Evolutionary conservation across 2,329 filamentous ascomycete genomes (phyloP).

Genomic region (Cladosporium sp.): DNA sequence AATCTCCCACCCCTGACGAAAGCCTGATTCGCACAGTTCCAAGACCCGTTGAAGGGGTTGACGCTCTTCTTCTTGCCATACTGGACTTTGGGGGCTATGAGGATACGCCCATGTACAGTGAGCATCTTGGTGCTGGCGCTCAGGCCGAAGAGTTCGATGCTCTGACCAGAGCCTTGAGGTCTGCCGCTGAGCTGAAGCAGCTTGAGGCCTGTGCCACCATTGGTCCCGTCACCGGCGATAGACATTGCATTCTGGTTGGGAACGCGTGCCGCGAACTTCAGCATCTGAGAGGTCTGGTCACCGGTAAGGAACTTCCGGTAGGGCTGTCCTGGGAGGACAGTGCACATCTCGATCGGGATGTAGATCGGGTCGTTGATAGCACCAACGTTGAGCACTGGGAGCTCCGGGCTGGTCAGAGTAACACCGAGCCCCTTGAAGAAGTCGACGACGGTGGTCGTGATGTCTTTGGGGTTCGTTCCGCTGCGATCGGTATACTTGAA

Average conservation of each 20-base stretch:
- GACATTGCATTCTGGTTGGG: slow-evolving; percentile 68
- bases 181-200: slow-evolving; percentile 54
- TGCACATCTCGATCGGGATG: slow-evolving; percentile 66
- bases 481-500: slow-evolving; percentile 42
- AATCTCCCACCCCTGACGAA: slow-evolving; percentile 58
- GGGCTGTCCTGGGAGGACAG: slow-evolving; percentile 64
- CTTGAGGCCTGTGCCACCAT: slow-evolving; percentile 52
- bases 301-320: slow-evolving; percentile 60
- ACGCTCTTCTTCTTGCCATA: slow-evolving; percentile 50
- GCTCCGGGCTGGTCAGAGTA: slow-evolving; percentile 52
- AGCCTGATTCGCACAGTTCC: slow-evolving; percentile 45
- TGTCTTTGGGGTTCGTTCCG: slow-evolving; percentile 29
- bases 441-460: slow-evolving; percentile 53
- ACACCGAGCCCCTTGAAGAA: slow-evolving; percentile 50
- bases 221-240: slow-evolving; percentile 47
- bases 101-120: slow-evolving; percentile 70
- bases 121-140: slow-evolving; percentile 62
- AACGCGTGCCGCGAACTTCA: slow-evolving; percentile 67
- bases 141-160: slow-evolving; percentile 59
- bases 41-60: slow-evolving; percentile 28
- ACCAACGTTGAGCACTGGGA: slow-evolving; percentile 62
- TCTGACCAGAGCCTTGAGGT: slow-evolving; percentile 19
- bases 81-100: slow-evolving; percentile 59
- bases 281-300: slow-evolving; percentile 67
- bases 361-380: slow-evolving; percentile 59